Evolutionary conservation across 2,329 filamentous ascomycete species (phyloP), one percentile per base, ranked within the genome.

Genomic region (Cyanodermella asteris): DNA sequence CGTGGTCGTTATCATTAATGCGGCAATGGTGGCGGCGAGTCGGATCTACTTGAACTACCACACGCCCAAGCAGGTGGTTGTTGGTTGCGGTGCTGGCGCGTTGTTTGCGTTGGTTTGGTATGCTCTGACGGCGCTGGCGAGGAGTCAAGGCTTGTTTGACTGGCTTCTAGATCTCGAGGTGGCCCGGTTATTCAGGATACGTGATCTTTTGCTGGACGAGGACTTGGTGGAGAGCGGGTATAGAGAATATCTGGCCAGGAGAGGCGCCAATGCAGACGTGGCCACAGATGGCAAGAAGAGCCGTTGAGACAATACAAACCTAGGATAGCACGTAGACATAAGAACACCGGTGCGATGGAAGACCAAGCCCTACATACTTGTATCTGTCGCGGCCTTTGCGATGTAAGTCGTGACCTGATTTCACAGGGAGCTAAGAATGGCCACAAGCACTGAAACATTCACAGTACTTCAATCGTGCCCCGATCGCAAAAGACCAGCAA

Each of bases 191-290:
- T 52, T 87, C 23, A 61, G 84, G 30, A 54, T 91, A 23, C 61
- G 87, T 31, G 87, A 97, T 47, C 51, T 97, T 33, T 68, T 90
- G 8, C 59, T 90, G 5, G 72, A 74, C 44, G 84, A 94, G 50
- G 84, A 94, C 48, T 50, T 91, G 37, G 72, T 72, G 17, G 80
- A 91, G 52, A 73, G 81, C 20, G 87, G 87, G 3, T 97, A n/a
- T n/a, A n/a, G n/a, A n/a, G n/a, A n/a, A 84, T 84, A 77, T 82
- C 50, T 72, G 76, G n/a, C n/a, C n/a, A 44, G 94, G 82, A 80
- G 72, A 84, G 46, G 55, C 57, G 24, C 46, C 50, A 28, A 50
- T 51, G 30, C 49, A 44, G 29, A 50, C 40, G 36, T 55, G 53
- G 26, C 10, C 28, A 20, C 13, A 15, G 7, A 20, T 10, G 7